Percentiles rank a stretch among this genome's conserved stretches.
phyloP scores from a whole-genome alignment of 2,329 filamentous ascomycete species.

The Fusarium nygamai region DNA sequence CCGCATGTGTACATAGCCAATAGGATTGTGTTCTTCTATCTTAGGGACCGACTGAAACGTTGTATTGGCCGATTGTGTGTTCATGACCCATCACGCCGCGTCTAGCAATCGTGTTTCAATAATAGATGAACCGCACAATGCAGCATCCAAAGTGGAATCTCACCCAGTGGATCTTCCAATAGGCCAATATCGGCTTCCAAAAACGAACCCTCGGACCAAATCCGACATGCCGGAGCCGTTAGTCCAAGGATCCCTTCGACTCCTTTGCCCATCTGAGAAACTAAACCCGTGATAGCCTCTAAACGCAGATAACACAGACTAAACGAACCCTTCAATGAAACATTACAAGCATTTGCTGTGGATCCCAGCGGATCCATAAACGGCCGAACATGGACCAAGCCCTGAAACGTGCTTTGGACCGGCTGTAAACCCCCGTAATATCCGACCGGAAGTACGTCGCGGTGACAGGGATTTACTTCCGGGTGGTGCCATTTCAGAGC shows the following conservation, averaged over 20 bases:
- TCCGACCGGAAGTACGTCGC: neutral
- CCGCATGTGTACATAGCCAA: neutral
- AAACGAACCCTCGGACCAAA: neutral
- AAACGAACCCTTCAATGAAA: neutral
- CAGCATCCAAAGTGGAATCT: neutral
- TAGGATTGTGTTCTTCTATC: neutral
- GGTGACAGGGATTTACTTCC: neutral
- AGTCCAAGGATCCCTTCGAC: neutral
- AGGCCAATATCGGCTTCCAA: neutral
- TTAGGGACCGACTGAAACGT: neutral
- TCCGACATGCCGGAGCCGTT: neutral
- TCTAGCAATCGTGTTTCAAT: neutral
- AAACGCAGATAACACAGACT: fast-evolving
- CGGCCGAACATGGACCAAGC: neutral
- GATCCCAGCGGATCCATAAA: neutral
- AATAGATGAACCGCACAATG: fast-evolving
- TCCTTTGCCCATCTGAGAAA: neutral
- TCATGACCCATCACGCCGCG: fast-evolving
- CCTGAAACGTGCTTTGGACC: slow-evolving; percentile 2
- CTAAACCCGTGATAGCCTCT: neutral
- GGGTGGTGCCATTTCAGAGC: neutral
- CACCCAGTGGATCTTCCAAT: neutral
- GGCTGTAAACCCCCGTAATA: neutral
- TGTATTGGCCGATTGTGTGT: neutral
- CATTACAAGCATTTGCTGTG: neutral